These are phyloP conservation scores for Colletotrichum abscissum DNA, from an alignment of 2,329 filamentous ascomycete genomes.

Conservation along the genomic window DNA sequence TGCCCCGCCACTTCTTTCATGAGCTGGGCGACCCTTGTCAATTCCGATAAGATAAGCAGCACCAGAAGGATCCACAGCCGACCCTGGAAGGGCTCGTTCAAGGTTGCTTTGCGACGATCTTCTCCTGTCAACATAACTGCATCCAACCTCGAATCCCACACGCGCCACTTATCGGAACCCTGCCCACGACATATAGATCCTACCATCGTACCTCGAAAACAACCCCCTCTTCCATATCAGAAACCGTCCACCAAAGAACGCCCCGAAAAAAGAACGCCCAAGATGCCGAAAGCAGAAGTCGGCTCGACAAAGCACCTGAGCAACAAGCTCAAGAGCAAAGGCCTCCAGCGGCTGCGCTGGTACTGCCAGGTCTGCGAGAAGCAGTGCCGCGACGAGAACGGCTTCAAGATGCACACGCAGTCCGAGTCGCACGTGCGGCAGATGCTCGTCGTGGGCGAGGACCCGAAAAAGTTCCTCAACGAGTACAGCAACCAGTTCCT, in stretches of 20 bases:
- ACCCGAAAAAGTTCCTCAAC: slow-evolving; percentile 85
- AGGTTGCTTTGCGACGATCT: background rate
- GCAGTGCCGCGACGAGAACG: slow-evolving; percentile 81
- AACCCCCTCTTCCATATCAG: background rate
- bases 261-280: slow-evolving; percentile 44
- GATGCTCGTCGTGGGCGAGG: slow-evolving; percentile 88
- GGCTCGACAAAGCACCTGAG: slow-evolving; percentile 90
- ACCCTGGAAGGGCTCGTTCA: background rate
- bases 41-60: slow-evolving; percentile 25
- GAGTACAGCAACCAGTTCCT: slow-evolving; percentile 86
- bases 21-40: background rate
- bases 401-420: slow-evolving; percentile 88
- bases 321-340: slow-evolving; percentile 90
- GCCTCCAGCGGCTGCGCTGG: slow-evolving; percentile 85
- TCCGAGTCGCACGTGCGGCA: slow-evolving; percentile 90
- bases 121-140: background rate
- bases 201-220: background rate
- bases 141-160: background rate
- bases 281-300: slow-evolving; percentile 91
- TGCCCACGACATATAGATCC: background rate
- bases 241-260: background rate
- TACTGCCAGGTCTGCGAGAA: slow-evolving; percentile 86
- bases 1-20: slow-evolving; percentile 7
- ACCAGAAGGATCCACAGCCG: background rate
- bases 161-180: background rate